Base-by-base conservation (phyloP, 2,329 filamentous ascomycete genomes). In the Epichloe sp. region DNA sequence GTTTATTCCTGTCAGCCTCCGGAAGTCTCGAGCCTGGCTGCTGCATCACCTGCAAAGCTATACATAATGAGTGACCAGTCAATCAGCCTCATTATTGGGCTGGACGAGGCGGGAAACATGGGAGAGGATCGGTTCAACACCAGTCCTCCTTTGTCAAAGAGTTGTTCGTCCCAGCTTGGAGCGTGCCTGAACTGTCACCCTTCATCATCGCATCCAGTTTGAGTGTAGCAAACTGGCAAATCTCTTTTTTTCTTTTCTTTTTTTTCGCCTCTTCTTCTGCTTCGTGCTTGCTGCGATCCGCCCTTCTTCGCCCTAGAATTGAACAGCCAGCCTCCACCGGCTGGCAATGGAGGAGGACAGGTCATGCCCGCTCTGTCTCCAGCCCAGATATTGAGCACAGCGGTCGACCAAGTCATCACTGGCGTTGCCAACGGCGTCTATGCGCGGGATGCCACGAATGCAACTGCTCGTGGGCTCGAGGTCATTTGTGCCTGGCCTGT, bases 401-500 rank as follows among this genome's bases (percentile, higher is more conserved):
- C 43, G 8, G 38, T 21, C 34, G 21, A 17, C 35, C 35, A 47
- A 38, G 31, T 31, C 19, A 37, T 41, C 34, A 15, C 10, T 41
- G 41, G 42, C 23, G 3, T 11, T 15, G 34, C 34, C 14, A 46
- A 12, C 12, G 12, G 37, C 19, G 2, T 43, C 7, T 34, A 42
- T 5, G 11, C 44, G 15, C 23, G 38, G n/a, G 44, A 43, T 21
- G 21, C 8, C 44, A 15, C 52, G 5, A 19, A 48, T 49, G 12
- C 10, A 10, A 8, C 35, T 35, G 21, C 38, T 2, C 45, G 37
- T 23, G 52, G 49, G 5, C 38, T 65, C 19, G 63, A 74, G 35
- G 77, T 79, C 2, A 63, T 80, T 11, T 80, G 77, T 52, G 75
- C 74, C 3, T 80, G 74, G 71, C 77, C 77, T 1, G 67, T 79